These are phyloP conservation scores for Boletus subluridellus DNA, from an alignment of 1,284 basidiomycete genomes.

Conservation along the genomic window DNA sequence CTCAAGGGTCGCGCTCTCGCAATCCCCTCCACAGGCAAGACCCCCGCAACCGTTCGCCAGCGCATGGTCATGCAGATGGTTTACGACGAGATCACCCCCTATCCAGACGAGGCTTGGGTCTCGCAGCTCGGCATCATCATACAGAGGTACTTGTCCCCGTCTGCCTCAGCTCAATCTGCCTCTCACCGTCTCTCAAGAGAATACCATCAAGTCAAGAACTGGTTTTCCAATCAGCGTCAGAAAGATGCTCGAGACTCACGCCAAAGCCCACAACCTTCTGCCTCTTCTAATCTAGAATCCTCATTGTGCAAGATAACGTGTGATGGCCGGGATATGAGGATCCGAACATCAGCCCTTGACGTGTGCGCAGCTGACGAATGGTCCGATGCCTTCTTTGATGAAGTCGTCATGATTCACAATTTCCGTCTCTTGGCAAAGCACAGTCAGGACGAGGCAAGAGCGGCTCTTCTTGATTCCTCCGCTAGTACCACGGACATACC, in stretches of 20 bases:
- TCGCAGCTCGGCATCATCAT: constrained; percentile 47
- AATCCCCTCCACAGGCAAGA: constrained; percentile 53
- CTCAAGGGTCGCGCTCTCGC: constrained; percentile 44
- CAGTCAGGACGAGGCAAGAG: constrained; percentile 35
- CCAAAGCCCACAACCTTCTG: constrained; percentile 33
- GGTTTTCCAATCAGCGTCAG: constrained; percentile 59
- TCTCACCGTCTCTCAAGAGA: constrained; percentile 37
- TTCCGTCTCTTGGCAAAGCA: constrained; percentile 41
- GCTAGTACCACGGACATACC: constrained; percentile 24
- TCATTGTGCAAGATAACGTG: constrained; percentile 35
- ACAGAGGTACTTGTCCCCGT: constrained; percentile 38
- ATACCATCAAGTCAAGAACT: constrained; percentile 56
- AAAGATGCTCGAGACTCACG: constrained; percentile 41
- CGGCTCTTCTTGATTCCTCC: constrained; percentile 26
- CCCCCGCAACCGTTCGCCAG: constrained; percentile 52
- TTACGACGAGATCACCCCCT: constrained; percentile 57
- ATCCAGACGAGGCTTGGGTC: constrained; percentile 53
- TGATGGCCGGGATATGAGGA: constrained; percentile 46
- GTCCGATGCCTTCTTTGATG: constrained; percentile 56
- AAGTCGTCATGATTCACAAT: constrained; percentile 53
- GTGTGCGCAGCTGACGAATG: constrained; percentile 42
- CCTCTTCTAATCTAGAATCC: constrained; percentile 30
- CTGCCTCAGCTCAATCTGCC: background rate
- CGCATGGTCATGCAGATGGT: constrained; percentile 54
- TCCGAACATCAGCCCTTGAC: constrained; percentile 44